Conservation (phyloP, 179 eudicot species). For the Heliamphora pulchella region DNA sequence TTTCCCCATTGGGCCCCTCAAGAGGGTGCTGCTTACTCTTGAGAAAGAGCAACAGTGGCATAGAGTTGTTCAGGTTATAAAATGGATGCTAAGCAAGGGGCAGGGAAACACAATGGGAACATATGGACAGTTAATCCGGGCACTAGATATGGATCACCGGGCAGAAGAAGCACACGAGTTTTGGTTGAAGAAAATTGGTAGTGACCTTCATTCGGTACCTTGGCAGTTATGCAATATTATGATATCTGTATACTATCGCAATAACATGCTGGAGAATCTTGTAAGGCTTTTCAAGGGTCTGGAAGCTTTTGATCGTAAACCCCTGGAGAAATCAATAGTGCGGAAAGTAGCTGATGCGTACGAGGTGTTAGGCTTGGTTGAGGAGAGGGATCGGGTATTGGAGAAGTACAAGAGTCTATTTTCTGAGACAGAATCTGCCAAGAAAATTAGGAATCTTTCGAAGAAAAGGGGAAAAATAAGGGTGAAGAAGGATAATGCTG, state of each 20-base stretch:
- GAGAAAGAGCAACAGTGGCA: constrained; percentile 89
- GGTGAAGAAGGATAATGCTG: background rate
- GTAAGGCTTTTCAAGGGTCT: constrained; percentile 72
- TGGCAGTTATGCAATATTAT: constrained; percentile 69
- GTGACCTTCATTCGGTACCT: constrained; percentile 71
- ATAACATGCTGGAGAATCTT: constrained; percentile 61
- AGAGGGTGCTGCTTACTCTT: constrained; percentile 47
- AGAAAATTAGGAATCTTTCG: constrained; percentile 20
- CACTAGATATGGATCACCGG: constrained; percentile 80
- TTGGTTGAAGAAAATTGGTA: constrained; percentile 76
- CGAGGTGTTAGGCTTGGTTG: constrained; percentile 54
- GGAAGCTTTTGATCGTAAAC: constrained; percentile 68
- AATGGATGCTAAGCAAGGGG: constrained; percentile 95
- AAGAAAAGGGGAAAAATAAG: constrained; percentile 15
- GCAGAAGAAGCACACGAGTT: constrained; percentile 70
- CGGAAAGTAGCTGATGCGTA: constrained; percentile 71
- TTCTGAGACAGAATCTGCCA: constrained; percentile 21
- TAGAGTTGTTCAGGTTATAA: constrained; percentile 70
- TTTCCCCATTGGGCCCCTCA: constrained; percentile 71
- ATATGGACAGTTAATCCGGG: constrained; percentile 71
- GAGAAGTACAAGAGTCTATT: constrained; percentile 61
- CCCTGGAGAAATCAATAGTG: constrained; percentile 61
- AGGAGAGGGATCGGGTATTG: constrained; percentile 58
- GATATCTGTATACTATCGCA: constrained; percentile 73
- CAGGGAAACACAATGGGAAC: constrained; percentile 78